Evolutionary conservation across 1,139 yeast species (phyloP).

Genomic region (Geotrichum phurueaensis): DNA sequence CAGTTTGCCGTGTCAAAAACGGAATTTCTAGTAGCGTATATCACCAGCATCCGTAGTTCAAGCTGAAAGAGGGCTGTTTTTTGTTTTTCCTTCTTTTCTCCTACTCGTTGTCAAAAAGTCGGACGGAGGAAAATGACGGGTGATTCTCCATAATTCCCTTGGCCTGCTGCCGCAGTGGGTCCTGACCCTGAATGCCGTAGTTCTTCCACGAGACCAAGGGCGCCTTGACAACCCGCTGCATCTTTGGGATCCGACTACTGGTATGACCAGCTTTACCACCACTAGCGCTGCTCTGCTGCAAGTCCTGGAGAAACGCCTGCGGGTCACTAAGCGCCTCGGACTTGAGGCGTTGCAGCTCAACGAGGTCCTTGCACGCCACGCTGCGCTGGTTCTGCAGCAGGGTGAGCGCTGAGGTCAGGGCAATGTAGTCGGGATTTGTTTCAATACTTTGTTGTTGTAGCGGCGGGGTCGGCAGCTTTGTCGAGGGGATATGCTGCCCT

Average conservation of each 20-base stretch:
- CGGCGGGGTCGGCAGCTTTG: conserved; percentile 10
- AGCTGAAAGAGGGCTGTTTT: too few species aligned
- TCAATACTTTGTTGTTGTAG: background rate
- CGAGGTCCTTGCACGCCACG: conserved; percentile 27
- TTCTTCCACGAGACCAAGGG: conserved; percentile 10
- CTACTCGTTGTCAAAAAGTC: conserved; percentile 11
- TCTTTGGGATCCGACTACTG: conserved; percentile 6
- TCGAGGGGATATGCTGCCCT: background rate
- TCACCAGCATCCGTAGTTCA: too few species aligned
- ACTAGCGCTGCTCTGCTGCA: background rate
- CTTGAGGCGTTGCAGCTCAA: conserved; percentile 25
- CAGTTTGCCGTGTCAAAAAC: too few species aligned
- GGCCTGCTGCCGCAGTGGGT: conserved; percentile 17
- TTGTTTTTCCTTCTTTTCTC: too few species aligned
- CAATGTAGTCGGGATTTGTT: conserved; percentile 31
- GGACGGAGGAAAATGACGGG: conserved; percentile 7
- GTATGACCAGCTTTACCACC: background rate
- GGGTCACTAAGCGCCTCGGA: conserved; percentile 29
- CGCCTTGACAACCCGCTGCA: conserved; percentile 15
- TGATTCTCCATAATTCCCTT: conserved; percentile 8
- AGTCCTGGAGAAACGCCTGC: conserved; percentile 19
- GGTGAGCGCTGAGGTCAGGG: conserved; percentile 30
- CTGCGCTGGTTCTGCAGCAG: conserved; percentile 27
- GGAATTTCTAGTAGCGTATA: too few species aligned
- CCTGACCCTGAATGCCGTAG: background rate